A percentile compares a stretch with the other conserved stretches of the same genome.
Evolutionary conservation across 495 filamentous ascomycete species (phyloP).

Genomic region (Aspergillus sclerotioniger): DNA sequence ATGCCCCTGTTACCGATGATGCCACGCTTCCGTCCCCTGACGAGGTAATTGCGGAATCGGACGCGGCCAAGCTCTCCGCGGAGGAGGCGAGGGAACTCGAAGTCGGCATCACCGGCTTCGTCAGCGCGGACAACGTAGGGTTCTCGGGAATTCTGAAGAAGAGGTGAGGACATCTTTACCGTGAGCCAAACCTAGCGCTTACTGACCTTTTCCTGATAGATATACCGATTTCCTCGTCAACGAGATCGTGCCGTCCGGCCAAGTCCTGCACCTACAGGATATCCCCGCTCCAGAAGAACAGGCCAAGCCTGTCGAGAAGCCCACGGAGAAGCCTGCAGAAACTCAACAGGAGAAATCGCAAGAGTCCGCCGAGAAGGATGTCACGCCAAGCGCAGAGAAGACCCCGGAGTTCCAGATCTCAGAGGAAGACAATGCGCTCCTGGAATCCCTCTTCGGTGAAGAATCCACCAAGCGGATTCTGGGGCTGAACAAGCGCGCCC

Average conservation of each 20-base stretch:
- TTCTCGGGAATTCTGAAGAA: slow-evolving; percentile 60
- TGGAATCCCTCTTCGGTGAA: slow-evolving; percentile 45
- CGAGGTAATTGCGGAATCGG: slow-evolving; percentile 15
- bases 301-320: slow-evolving; percentile 8
- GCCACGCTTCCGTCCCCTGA: slow-evolving; percentile 17
- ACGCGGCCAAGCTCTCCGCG: slow-evolving; percentile 9
- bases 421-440: slow-evolving; percentile 44
- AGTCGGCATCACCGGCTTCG: slow-evolving; percentile 57
- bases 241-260: slow-evolving; percentile 77
- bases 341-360: slow-evolving; percentile 11
- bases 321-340: slow-evolving; percentile 7
- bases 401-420: slow-evolving; percentile 37
- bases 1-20: slow-evolving; percentile 19
- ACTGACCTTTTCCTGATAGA: slow-evolving; percentile 38
- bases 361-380: slow-evolving; percentile 10
- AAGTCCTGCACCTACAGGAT: slow-evolving; percentile 71
- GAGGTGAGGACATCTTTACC: slow-evolving; percentile 36
- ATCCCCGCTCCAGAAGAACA: slow-evolving; percentile 29
- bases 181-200: neutral
- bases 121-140: slow-evolving; percentile 46
- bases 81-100: slow-evolving; percentile 44
- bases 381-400: slow-evolving; percentile 13
- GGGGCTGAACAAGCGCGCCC: slow-evolving; percentile 43
- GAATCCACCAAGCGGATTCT: slow-evolving; percentile 41
- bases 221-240: slow-evolving; percentile 97